Evolutionary conservation across 495 filamentous ascomycete genomes (phyloP).

Genomic region (Aspergillus mulundensis): DNA sequence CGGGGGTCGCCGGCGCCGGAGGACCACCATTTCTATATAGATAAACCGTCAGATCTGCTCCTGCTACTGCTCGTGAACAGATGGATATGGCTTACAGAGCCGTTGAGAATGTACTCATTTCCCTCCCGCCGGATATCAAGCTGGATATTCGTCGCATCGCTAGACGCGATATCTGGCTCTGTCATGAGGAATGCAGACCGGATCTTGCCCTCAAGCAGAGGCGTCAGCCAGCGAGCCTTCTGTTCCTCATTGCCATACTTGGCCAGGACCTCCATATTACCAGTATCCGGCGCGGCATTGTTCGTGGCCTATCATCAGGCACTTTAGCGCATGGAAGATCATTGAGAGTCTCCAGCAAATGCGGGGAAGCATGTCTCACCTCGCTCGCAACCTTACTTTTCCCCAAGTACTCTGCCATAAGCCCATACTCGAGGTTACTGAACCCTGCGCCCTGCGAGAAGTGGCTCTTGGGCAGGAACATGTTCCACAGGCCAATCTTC

Average conservation of each 20-base stretch:
- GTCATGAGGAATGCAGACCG: slow-evolving; percentile 93
- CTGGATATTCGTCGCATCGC: slow-evolving; percentile 85
- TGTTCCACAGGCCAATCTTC: slow-evolving; percentile 91
- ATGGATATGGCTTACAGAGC: slow-evolving; percentile 50
- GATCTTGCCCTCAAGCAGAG: slow-evolving; percentile 79
- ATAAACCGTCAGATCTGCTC: not conserved
- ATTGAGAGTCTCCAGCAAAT: not conserved
- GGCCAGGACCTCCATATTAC: slow-evolving; percentile 93
- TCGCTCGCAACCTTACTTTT: slow-evolving; percentile 75
- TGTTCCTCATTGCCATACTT: slow-evolving; percentile 91
- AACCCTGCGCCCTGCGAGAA: slow-evolving; percentile 91
- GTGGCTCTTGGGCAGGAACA: slow-evolving; percentile 93
- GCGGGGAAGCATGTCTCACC: slow-evolving; percentile 27
- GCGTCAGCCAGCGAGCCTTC: slow-evolving; percentile 80
- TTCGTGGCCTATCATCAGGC: slow-evolving; percentile 62
- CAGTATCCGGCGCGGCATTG: slow-evolving; percentile 86
- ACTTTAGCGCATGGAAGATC: not conserved
- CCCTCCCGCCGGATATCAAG: slow-evolving; percentile 76
- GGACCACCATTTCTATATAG: slow-evolving; percentile 89
- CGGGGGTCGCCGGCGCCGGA: slow-evolving; percentile 87
- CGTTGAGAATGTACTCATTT: slow-evolving; percentile 80
- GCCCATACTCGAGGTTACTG: slow-evolving; percentile 84
- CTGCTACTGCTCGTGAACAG: not conserved
- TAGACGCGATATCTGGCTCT: slow-evolving; percentile 79
- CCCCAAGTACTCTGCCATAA: slow-evolving; percentile 90